Conservation (phyloP, 331 rosid genomes). For the Pyracantha coccinea region DNA sequence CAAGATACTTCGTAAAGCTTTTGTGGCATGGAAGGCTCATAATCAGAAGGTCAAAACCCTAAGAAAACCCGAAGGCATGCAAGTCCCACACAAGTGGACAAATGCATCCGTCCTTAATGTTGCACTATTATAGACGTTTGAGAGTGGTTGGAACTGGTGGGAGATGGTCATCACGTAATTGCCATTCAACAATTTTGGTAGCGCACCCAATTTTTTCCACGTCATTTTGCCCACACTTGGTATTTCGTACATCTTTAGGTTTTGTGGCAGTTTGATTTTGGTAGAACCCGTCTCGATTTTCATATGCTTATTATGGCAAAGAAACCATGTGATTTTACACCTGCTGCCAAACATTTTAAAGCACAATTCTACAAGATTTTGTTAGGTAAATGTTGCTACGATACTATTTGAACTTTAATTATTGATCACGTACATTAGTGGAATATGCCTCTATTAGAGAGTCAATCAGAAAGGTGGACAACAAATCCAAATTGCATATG, state of each 20-base stretch:
- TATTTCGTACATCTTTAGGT: neutral
- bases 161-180: conserved; percentile 29
- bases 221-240: conserved; percentile 10
- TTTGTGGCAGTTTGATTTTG: conserved; percentile 3
- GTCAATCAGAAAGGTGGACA: no score
- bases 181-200: conserved; percentile 31
- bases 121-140: conserved; percentile 5
- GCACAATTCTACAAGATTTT: no score
- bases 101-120: neutral
- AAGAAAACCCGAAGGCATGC: neutral
- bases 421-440: no score
- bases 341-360: no score
- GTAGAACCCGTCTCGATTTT: neutral
- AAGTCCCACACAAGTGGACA: neutral
- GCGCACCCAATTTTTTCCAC: neutral
- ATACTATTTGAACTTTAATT: no score
- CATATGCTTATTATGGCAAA: neutral
- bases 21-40: neutral
- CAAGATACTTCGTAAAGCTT: neutral
- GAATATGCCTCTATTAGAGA: no score
- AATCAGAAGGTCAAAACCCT: neutral
- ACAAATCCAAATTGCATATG: no score
- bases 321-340: neutral
- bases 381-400: no score
- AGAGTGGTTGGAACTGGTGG: conserved; percentile 38